Conservation (phyloP, 768 basidiomycete genomes). For the Boletus subcaerulescens region DNA sequence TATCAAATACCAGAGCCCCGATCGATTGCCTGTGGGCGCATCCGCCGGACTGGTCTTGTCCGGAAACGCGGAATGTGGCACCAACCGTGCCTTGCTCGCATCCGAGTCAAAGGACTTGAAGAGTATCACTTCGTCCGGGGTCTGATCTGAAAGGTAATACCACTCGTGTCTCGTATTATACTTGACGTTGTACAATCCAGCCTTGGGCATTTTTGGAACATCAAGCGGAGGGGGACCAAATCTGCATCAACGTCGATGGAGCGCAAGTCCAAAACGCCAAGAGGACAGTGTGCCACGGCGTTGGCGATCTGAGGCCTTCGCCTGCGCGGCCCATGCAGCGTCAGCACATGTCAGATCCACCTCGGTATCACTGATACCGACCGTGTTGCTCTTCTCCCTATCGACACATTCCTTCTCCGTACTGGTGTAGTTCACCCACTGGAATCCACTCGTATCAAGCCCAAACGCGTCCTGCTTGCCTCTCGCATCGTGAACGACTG, state of each 20-base stretch:
- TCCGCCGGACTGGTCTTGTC: constrained; percentile 32
- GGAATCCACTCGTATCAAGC: no score
- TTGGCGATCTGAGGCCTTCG: not conserved
- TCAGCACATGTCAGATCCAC: not conserved
- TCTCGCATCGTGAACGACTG: no score
- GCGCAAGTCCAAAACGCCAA: not conserved
- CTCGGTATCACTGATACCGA: no score
- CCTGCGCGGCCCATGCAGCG: not conserved
- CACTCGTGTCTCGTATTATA: constrained; percentile 36
- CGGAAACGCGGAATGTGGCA: constrained; percentile 41
- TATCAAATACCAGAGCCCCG: constrained; percentile 40
- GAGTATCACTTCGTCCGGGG: constrained; percentile 37
- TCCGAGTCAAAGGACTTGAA: constrained; percentile 45
- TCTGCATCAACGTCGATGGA: not conserved
- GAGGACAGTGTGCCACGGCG: not conserved
- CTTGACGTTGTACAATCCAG: constrained; percentile 20
- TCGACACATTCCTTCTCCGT: no score
- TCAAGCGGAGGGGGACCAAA: constrained; percentile 22
- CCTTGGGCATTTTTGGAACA: constrained; percentile 32
- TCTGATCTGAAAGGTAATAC: constrained; percentile 38
- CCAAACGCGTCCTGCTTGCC: no score
- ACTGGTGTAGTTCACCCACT: no score
- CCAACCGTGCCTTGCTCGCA: constrained; percentile 25
- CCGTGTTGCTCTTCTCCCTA: no score
- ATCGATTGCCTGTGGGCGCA: constrained; percentile 39